A percentile compares a stretch with the other conserved stretches of the same genome.
Conservation (phyloP, 2,329 filamentous ascomycete genomes). For the Xylariaceae sp. region DNA sequence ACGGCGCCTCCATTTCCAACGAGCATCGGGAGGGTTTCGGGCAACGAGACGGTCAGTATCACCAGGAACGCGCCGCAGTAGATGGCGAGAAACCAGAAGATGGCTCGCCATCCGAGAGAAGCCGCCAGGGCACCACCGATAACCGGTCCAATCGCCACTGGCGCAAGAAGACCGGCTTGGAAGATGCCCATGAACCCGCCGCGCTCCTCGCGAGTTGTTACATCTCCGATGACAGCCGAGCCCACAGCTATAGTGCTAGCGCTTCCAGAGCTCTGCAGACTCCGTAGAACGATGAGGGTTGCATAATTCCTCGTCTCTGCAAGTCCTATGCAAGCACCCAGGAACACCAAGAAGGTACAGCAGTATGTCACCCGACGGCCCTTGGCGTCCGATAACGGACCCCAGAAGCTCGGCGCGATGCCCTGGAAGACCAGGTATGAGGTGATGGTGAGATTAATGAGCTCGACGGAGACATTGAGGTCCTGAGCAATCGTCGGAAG, state of each 20-base stretch:
- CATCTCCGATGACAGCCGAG: constrained; percentile 51
- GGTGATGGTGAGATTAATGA: constrained; percentile 42
- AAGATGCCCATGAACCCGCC: constrained; percentile 50
- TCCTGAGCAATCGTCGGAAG: constrained; percentile 41
- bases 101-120: constrained; percentile 47
- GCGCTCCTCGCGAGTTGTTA: constrained; percentile 52
- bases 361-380: constrained; percentile 47
- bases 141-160: constrained; percentile 41
- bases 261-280: constrained; percentile 49
- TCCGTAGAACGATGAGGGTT: constrained; percentile 45
- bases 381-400: constrained; percentile 42
- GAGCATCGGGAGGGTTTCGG: constrained; percentile 39
- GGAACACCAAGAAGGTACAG: constrained; percentile 42
- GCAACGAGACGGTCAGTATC: constrained; percentile 40
- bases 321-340: constrained; percentile 44
- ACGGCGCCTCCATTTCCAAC: constrained; percentile 39
- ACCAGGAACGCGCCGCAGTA: constrained; percentile 35
- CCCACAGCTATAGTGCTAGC: constrained; percentile 51
- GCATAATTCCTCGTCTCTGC: constrained; percentile 41
- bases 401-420: constrained; percentile 47
- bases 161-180: constrained; percentile 34
- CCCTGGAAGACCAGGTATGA: constrained; percentile 51
- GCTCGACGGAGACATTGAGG: constrained; percentile 35
- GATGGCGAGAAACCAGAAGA: constrained; percentile 53
- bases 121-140: constrained; percentile 48